Evolutionary conservation across 2,329 filamentous ascomycete species (phyloP).

Genomic region (Plenodomus lindquistii): DNA sequence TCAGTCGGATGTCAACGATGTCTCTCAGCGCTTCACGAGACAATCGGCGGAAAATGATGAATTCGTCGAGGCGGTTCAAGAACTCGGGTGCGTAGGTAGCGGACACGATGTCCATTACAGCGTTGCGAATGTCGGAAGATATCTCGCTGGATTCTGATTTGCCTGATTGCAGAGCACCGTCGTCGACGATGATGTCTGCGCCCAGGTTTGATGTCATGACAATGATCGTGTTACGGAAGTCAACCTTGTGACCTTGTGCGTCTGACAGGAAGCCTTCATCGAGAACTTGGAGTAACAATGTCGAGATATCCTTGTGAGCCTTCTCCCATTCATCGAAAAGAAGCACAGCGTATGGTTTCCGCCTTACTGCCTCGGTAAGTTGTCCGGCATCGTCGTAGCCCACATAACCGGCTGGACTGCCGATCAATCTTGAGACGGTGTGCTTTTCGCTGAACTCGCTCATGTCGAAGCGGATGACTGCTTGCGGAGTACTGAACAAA

Average conservation of each 20-base stretch:
- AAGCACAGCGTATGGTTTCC: constrained; percentile 93
- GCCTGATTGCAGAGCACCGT: constrained; percentile 66
- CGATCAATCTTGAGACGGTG: constrained; percentile 89
- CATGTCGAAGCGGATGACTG: constrained; percentile 96
- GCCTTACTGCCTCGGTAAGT: constrained; percentile 89
- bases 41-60: constrained; percentile 92
- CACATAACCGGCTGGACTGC: constrained; percentile 90
- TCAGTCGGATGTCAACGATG: constrained; percentile 90
- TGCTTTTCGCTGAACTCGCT: constrained; percentile 97
- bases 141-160: constrained; percentile 64
- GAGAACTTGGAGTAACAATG: constrained; percentile 87
- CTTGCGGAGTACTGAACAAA: constrained; percentile 88
- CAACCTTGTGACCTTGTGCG: constrained; percentile 92
- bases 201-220: constrained; percentile 95
- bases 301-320: constrained; percentile 91
- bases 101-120: constrained; percentile 87
- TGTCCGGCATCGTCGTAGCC: constrained; percentile 97
- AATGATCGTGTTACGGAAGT: constrained; percentile 95
- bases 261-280: constrained; percentile 97
- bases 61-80: constrained; percentile 93
- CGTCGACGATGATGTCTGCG: constrained; percentile 84
- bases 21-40: constrained; percentile 78
- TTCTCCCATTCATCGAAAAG: constrained; percentile 99
- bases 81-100: constrained; percentile 84
- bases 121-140: constrained; percentile 70